Base-by-base conservation (phyloP, 75 land plant species). In the Selaginella moellendorffii region DNA sequence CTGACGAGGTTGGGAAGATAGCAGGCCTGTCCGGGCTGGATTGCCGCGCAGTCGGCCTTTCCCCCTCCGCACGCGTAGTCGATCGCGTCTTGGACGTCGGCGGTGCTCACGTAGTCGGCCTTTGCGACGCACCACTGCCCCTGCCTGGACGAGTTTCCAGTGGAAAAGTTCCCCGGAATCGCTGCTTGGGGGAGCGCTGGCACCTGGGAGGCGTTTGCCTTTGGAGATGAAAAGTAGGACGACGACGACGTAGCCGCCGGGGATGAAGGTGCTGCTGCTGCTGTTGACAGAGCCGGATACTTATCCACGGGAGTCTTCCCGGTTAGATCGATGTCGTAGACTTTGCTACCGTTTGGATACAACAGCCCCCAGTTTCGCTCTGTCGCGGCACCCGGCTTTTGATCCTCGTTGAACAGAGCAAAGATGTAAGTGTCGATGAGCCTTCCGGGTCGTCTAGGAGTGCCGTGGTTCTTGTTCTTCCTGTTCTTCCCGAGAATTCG, bases 1-100 rank as follows among this genome's bases (percentile, higher is more conserved):
- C 27, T 63, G 29, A 86, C 71, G 27, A 77, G 76, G 68, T 86
- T 75, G 8, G 90, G 90, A 0, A 75, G 20, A 27, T 66, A 86
- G 36, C 90, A 86, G 30, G 71, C 72, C 8, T 80, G 79, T 24
- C 63, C 79, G 31, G 74, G 74, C 28, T 65, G 65, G 52, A 83
- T 86, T 0, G 81, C 70, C 0, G 31, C 53, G 59, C 90, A 86
- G 54, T 86, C 90, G 23, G 85, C 90, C 17, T 18, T 20, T 20
- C 85, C 90, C 63, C 67, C 61, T 30, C 81, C 79, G 71, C 90
- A 86, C 9, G 85, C 85, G 63, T 76, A 86, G 52, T 78, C 78
- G 24, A 86, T 22, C 5, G 73, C 31, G 19, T 64, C 77, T 53
- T 81, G 79, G 18, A 81, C 69, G 18, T 9, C 31, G 31, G 53